phyloP scores from a whole-genome alignment of 805 yeast species.

The Yamadazyma philogaea region DNA sequence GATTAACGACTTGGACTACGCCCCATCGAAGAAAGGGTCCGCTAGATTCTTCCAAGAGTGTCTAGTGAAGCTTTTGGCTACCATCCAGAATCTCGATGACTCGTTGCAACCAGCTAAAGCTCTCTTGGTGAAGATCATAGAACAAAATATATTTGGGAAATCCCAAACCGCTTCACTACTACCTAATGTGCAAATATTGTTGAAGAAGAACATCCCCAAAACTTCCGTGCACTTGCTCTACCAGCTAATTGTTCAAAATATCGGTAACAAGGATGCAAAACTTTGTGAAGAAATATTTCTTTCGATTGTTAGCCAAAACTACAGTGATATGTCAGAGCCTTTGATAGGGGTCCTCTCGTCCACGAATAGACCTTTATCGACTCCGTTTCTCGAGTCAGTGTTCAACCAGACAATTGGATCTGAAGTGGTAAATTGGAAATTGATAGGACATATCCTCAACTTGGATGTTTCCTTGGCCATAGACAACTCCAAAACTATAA shows the following conservation, averaged over 20 bases:
- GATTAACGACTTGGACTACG: conserved; percentile 18
- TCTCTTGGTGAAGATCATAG: conserved; percentile 3
- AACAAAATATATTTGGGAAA: conserved; percentile 16
- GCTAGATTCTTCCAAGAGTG: conserved; percentile 26
- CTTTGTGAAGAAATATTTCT: conserved; percentile 49
- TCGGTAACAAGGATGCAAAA: conserved; percentile 30
- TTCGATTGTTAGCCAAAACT: conserved; percentile 30
- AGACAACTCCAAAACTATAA: conserved; percentile 20
- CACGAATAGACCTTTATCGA: conserved; percentile 52
- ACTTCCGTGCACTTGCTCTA: conserved; percentile 20
- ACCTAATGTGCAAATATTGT: conserved; percentile 27
- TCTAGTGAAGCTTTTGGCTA: conserved; percentile 11
- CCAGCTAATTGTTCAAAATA: conserved; percentile 25
- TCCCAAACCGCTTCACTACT: conserved; percentile 18
- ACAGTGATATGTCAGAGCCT: conserved; percentile 38
- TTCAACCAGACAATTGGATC: conserved; percentile 29
- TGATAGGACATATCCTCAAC: conserved; percentile 47
- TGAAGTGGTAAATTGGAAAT: conserved; percentile 36
- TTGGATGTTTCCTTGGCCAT: conserved; percentile 62
- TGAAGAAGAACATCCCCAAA: conserved; percentile 18
- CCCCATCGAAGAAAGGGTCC: conserved; percentile 29
- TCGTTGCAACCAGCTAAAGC: conserved; percentile 3
- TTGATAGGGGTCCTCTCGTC: conserved; percentile 47
- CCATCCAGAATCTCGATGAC: conserved; percentile 12
- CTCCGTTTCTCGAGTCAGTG: conserved; percentile 44